Evolutionary conservation across 1,284 basidiomycete genomes (phyloP), one percentile per base, ranked within the genome.

Genomic region (Boletus hoseneyae): DNA sequence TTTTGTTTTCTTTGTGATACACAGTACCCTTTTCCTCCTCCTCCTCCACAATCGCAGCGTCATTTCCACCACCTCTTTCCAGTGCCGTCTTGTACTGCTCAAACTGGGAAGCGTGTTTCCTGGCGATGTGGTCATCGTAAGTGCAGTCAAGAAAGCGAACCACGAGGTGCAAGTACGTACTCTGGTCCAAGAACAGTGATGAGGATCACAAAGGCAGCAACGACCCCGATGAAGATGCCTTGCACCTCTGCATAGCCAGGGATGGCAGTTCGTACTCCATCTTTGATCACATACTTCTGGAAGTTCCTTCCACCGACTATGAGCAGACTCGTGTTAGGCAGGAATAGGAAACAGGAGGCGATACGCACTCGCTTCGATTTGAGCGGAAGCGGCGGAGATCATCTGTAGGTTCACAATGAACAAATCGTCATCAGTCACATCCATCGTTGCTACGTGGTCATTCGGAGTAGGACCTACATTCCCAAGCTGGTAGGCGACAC

Each of bases 401-500:
- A 96, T 96, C 83, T 75, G 60, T 70, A 38, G 2, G 37, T 43
- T 12, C 30, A 36, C 13, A 35, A 21, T 1, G 16, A 47, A 38
- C 5, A 6, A n/a, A 23, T 25, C 6, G 9, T 16, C 15, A 12
- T 51, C 19, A 47, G 41, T 42, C 3, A 15, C 12, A 16, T 10
- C 10, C 12, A n/a, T 25, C 37, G 3, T 38, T 19, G 16, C 13
- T 8, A 15, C 15, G 13, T 13, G 2, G 6, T 8, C 0, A 15
- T 4, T 27, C 5, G 35, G 33, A 33, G 36, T 4, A 32, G 11
- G 4, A 68, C 73, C 19, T 51, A 79, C 73, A 64, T 89, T 89
- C 51, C 90, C 87, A 37, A 93, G 64, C 63, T 97, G 94, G 71
- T 96, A 98, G 0, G 90, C 86, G 0, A 96, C 81, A 57, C 95